Base-by-base conservation (phyloP, 331 rosid genomes). In the Telfairia occidentalis region DNA sequence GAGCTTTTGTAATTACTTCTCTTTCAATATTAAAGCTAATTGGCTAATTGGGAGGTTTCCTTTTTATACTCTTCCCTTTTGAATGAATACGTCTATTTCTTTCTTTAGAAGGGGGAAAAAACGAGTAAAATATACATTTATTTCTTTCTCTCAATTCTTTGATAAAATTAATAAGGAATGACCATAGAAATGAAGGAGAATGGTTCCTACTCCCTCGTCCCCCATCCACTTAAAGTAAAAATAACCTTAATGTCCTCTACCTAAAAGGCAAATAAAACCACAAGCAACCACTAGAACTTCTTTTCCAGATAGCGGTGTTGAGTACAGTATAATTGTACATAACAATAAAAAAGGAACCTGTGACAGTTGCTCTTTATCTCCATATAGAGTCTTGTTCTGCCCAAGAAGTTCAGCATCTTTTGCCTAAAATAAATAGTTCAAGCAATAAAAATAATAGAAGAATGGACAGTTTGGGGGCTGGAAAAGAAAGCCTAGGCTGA, bases 321-420 rank as follows among this genome's bases (percentile, higher is more conserved):
- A 9, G 42, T 43, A 21, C 11, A 40, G 42, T 24, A 21, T 40
- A 67, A 67, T 38, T 24, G 9, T n/a, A 30, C 73, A 67, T 6
- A 29, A 67, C 87, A 38, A 38, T 0, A 46, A 46, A 77, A 49
- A 37, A 21, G 2, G 3, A 73, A 89, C 99, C 96, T 95, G 97
- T 6, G 99, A 95, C 71, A 91, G 80, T 19, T 95, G 99, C 38
- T 95, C 97, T 77, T 88, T 89, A 77, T 93, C 96, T 79, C 89
- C 98, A 73, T 91, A 89, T 32, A 88, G 85, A 59, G 87, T 95
- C 81, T 87, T 88, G 87, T 91, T 95, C 81, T 91, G 99, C 75
- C 86, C 82, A 81, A 95, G 87, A 77, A 91, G 92, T 80, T 92
- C 96, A 28, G 96, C 97, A 84, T 95, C 97, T 77, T 90, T 88